A percentile compares a stretch with the other conserved stretches of the same genome.
Evolutionary conservation across 352 stramenopile genomes (phyloP).

Genomic region (Saprolegnia parasitica): DNA sequence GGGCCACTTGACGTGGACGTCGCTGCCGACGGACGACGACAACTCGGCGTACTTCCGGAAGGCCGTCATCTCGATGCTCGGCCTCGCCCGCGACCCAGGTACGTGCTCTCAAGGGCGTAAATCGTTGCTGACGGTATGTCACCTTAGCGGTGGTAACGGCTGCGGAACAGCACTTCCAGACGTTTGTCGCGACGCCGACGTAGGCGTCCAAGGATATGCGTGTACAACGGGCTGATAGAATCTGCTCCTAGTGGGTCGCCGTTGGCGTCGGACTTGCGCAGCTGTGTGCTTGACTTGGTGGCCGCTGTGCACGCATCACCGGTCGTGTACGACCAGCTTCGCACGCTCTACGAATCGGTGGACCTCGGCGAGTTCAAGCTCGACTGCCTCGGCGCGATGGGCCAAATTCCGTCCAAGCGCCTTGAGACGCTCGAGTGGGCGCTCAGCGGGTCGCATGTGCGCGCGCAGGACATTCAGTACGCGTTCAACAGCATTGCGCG

Average conservation of each 20-base stretch:
- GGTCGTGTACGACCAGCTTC: constrained; percentile 48
- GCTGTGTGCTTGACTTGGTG: constrained; percentile 48
- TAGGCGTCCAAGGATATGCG: background rate
- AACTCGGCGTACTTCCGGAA: constrained; percentile 64
- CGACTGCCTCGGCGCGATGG: constrained; percentile 55
- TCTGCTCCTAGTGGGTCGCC: constrained; percentile 32
- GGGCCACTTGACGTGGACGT: constrained; percentile 50
- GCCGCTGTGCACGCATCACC: constrained; percentile 40
- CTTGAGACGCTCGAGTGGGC: constrained; percentile 70
- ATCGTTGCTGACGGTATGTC: background rate
- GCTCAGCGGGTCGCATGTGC: constrained; percentile 46
- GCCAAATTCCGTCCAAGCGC: constrained; percentile 38
- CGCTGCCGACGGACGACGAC: constrained; percentile 31
- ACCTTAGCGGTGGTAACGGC: constrained; percentile 42
- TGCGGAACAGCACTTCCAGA: constrained; percentile 49
- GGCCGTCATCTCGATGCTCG: constrained; percentile 50
- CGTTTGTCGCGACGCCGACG: constrained; percentile 35
- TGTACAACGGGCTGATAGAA: background rate
- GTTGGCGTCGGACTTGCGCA: constrained; percentile 54
- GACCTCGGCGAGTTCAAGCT: constrained; percentile 63
- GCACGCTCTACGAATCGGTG: constrained; percentile 54
- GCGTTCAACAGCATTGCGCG: constrained; percentile 52
- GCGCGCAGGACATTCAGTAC: constrained; percentile 55
- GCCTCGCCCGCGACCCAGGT: constrained; percentile 42
- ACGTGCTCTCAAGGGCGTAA: background rate